Evolutionary conservation across 257 asterid species (phyloP).

Genomic region (Rubia yunnanensis): DNA sequence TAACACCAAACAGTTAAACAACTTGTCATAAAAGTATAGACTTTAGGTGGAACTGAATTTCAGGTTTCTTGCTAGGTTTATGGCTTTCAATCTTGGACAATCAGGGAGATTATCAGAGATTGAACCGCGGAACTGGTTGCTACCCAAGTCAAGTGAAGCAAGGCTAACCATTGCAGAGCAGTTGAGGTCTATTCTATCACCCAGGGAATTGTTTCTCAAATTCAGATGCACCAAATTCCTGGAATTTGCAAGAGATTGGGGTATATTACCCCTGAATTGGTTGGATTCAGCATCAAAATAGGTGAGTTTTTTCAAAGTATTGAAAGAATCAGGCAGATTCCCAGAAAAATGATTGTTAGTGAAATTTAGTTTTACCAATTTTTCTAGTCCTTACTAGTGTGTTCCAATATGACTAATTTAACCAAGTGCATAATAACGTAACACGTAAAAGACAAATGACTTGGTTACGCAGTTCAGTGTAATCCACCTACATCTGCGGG

Average conservation of each 20-base stretch:
- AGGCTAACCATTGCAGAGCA: constrained; percentile 69
- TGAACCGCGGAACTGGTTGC: constrained; percentile 45
- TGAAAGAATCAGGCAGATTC: constrained; percentile 49
- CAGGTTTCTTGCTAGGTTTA: constrained; percentile 60
- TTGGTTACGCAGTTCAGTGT: too few relatives aligned
- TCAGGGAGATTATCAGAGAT: constrained; percentile 53
- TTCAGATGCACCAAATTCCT: constrained; percentile 31
- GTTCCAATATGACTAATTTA: too few relatives aligned
- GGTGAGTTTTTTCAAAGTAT: constrained; percentile 28
- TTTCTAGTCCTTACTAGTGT: too few relatives aligned
- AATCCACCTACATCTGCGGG: too few relatives aligned
- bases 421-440: too few relatives aligned
- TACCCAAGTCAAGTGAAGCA: constrained; percentile 58
- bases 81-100: constrained; percentile 36
- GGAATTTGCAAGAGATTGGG: constrained; percentile 57
- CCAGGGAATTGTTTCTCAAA: constrained; percentile 64
- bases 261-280: constrained; percentile 43
- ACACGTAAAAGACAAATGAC: too few relatives aligned
- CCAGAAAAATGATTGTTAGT: constrained; percentile 51
- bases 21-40: too few relatives aligned
- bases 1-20: too few relatives aligned
- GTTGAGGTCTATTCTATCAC: constrained; percentile 44
- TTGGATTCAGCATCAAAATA: constrained; percentile 69
- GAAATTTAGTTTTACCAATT: too few relatives aligned
- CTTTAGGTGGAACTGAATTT: too few relatives aligned